Base-by-base conservation (phyloP, 345 rosid genomes). In the Populus pruinosa region DNA sequence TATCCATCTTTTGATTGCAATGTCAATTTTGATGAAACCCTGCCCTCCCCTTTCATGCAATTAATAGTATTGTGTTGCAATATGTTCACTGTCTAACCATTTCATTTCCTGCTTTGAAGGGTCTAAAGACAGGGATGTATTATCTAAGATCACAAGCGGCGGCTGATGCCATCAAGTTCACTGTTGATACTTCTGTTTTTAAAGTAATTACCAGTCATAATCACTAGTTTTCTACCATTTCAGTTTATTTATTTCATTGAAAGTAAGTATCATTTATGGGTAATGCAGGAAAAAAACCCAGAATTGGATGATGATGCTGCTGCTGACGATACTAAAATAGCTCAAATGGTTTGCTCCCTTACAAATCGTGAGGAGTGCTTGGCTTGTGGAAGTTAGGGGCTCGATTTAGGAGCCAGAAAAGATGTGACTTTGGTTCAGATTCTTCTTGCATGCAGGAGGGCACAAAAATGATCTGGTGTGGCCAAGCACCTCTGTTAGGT, bases 161-260 rank as follows among this genome's bases (percentile, higher is more conserved):
- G 35, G 97, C 98, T 9, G 99, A 95, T 87, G 99, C 99, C n/a
- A 95, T 95, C 74, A 90, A 93, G 86, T 93, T 95, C 86, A 95
- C 98, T 17, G 99, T 95, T 5, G 99, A 95, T 65, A 90, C 97
- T 73, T 78, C 96, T 20, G 68, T 79, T 81, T 84, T 90, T 9
- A 85, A 89, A 76, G 99, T 95, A 88, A 84, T 39, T 13, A 62
- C 66, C 63, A 5, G 55, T 25, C 5, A 12, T 6, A 43, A 17
- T 33, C 12, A 20, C 43, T 1, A 11, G 18, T 31, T 8, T 55
- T 69, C 14, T 31, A 70, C 31, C 2, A 5, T 70, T 25, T 2
- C 49, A 6, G 1, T 47, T 72, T 36, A 36, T 12, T 38, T 49
- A 16, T 72, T 62, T 43, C 12, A 63, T 35, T 10, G 29, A 44